These are phyloP conservation scores for Otatea glauca DNA, from an alignment of 176 grass and related monocot genomes.

Conservation along the genomic window DNA sequence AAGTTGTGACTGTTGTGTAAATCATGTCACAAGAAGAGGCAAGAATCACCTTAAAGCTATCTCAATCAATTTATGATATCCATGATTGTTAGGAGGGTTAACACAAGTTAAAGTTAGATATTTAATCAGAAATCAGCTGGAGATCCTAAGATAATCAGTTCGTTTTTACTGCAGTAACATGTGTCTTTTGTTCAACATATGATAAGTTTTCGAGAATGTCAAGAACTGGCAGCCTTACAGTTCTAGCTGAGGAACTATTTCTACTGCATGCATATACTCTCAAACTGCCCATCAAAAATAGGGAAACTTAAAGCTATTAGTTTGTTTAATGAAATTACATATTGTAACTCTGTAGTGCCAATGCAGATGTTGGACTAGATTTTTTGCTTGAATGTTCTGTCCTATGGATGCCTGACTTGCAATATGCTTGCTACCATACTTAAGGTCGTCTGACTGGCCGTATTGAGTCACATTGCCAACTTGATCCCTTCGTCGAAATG, in stretches of 20 bases:
- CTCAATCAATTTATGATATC: neutral
- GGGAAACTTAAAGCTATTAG: neutral
- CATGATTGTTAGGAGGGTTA: neutral
- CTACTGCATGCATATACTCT: neutral
- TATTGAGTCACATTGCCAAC: neutral
- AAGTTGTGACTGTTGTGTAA: constrained; percentile 21
- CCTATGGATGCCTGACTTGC: neutral
- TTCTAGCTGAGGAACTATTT: constrained; percentile 4
- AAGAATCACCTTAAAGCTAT: constrained; percentile 7
- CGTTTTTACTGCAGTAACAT: neutral
- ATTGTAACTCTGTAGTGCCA: constrained; percentile 10
- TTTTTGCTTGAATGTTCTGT: constrained; percentile 16
- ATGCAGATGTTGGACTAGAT: constrained; percentile 5
- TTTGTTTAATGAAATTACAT: constrained; percentile 25
- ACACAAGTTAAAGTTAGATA: neutral
- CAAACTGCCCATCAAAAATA: neutral
- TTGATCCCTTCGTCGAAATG: neutral
- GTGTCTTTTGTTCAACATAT: neutral
- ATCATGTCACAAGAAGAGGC: constrained; percentile 4
- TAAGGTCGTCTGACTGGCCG: neutral
- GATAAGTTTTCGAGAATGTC: constrained; percentile 11
- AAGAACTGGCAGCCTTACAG: neutral
- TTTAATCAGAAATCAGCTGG: neutral
- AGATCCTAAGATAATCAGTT: constrained; percentile 16
- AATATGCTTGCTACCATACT: neutral